phyloP scores from a whole-genome alignment of 371 early-diverging fungal genomes.

The Nematocida minor region DNA sequence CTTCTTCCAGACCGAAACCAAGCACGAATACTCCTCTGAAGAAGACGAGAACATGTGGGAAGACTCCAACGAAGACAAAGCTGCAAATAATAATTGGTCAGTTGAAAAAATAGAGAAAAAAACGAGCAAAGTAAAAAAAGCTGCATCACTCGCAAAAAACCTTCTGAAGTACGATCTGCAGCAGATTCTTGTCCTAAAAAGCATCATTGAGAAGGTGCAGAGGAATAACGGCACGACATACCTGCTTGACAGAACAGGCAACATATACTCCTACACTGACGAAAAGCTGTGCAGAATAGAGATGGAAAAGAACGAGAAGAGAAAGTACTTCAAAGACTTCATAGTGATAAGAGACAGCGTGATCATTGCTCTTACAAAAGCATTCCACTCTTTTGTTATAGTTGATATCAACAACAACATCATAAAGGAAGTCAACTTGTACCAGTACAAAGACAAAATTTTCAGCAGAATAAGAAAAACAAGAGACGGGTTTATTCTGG shows the following conservation, averaged over 20 bases:
- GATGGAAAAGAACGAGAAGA: not conserved
- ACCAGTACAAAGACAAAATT: conserved; percentile 10
- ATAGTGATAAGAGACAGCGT: not conserved
- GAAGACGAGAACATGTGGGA: not conserved
- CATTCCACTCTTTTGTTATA: not conserved
- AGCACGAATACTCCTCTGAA: not conserved
- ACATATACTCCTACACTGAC: not conserved
- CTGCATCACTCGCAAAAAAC: not conserved
- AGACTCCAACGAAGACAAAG: not conserved
- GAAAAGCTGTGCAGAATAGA: not conserved
- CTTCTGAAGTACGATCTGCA: not conserved
- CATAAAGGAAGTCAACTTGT: not conserved
- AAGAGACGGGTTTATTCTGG: not conserved
- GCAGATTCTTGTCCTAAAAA: not conserved
- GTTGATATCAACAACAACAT: not conserved
- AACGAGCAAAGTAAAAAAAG: not conserved
- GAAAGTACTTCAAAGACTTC: conserved; percentile 3
- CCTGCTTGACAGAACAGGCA: not conserved
- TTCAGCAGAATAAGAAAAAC: not conserved
- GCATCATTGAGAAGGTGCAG: not conserved
- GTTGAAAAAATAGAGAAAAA: conserved; percentile 12
- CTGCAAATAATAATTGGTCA: not conserved
- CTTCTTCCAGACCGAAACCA: not conserved
- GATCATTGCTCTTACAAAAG: not conserved
- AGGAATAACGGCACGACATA: not conserved